Evolutionary conservation across 768 basidiomycete species (phyloP).

Genomic region (Boletus eberwhitei): DNA sequence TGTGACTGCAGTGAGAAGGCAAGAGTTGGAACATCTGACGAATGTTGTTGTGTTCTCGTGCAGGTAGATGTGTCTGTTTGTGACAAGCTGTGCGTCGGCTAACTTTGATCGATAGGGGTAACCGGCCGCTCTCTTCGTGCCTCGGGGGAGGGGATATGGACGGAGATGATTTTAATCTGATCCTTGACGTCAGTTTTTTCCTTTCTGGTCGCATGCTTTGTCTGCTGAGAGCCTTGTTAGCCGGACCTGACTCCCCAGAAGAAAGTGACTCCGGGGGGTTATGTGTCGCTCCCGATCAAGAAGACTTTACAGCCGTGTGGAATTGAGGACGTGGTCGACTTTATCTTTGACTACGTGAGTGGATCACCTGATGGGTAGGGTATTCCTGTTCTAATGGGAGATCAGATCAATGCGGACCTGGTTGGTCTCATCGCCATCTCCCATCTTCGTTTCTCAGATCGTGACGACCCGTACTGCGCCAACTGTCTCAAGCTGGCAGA

Average conservation of each 20-base stretch:
- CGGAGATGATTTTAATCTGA: slow-evolving; percentile 51
- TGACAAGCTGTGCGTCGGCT: slow-evolving; percentile 1
- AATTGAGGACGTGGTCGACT: slow-evolving; percentile 43
- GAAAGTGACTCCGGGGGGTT: slow-evolving; percentile 36
- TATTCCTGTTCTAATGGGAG: neutral
- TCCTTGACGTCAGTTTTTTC: slow-evolving; percentile 36
- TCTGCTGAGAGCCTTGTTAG: slow-evolving; percentile 16
- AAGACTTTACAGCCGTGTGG: slow-evolving; percentile 31
- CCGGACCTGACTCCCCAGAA: slow-evolving; percentile 29
- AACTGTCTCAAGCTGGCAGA: slow-evolving; percentile 43
- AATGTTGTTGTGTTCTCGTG: slow-evolving; percentile 53
- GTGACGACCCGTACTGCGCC: slow-evolving; percentile 30
- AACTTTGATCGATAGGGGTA: slow-evolving; percentile 30
- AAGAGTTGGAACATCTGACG: slow-evolving; percentile 37
- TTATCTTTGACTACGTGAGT: slow-evolving; percentile 47
- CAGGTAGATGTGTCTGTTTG: slow-evolving; percentile 27
- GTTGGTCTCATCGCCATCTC: slow-evolving; percentile 41
- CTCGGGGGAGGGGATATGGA: slow-evolving; percentile 56
- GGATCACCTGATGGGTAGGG: neutral
- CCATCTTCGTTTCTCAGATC: slow-evolving; percentile 45
- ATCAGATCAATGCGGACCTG: slow-evolving; percentile 37
- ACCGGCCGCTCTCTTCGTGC: slow-evolving; percentile 42
- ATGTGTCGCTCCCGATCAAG: slow-evolving; percentile 36
- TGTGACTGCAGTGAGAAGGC: slow-evolving; percentile 40
- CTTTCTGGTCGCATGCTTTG: slow-evolving; percentile 4